phyloP scores from a whole-genome alignment of 2,329 filamentous ascomycete species.

The Mariannaea elegans region DNA sequence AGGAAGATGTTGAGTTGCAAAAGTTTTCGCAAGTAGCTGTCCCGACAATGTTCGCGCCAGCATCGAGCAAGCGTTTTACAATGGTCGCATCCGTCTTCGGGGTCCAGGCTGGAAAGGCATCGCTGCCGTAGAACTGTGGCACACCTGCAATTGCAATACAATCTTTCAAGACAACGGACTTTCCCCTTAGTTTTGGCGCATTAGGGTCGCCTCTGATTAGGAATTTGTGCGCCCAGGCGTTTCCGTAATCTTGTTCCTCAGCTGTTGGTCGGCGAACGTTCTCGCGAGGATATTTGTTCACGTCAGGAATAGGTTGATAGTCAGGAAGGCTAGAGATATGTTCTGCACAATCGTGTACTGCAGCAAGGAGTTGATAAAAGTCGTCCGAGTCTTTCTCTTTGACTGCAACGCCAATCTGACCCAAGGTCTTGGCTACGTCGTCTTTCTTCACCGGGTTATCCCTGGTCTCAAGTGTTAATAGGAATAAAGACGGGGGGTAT shows the following conservation, averaged over 20 bases:
- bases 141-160: constrained; percentile 63
- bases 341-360: constrained; percentile 61
- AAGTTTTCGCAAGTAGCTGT: constrained; percentile 64
- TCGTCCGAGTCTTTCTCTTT: constrained; percentile 50
- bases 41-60: constrained; percentile 59
- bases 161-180: constrained; percentile 62
- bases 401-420: constrained; percentile 48
- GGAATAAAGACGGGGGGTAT: neutral
- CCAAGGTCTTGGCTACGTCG: constrained; percentile 49
- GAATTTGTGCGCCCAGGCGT: constrained; percentile 62
- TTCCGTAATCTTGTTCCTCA: constrained; percentile 55
- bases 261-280: constrained; percentile 50
- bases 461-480: constrained; percentile 25
- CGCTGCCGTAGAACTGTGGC: constrained; percentile 61
- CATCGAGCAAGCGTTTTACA: constrained; percentile 59
- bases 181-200: constrained; percentile 47
- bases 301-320: constrained; percentile 54
- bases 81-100: constrained; percentile 63
- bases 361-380: constrained; percentile 58
- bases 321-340: constrained; percentile 54
- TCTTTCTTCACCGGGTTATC: constrained; percentile 52
- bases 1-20: constrained; percentile 58
- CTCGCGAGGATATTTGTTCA: constrained; percentile 54
- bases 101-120: constrained; percentile 59
- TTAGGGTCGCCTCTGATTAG: constrained; percentile 48